These are phyloP conservation scores for Sarcodon aspratus DNA, from an alignment of 768 basidiomycete species.

Conservation along the genomic window DNA sequence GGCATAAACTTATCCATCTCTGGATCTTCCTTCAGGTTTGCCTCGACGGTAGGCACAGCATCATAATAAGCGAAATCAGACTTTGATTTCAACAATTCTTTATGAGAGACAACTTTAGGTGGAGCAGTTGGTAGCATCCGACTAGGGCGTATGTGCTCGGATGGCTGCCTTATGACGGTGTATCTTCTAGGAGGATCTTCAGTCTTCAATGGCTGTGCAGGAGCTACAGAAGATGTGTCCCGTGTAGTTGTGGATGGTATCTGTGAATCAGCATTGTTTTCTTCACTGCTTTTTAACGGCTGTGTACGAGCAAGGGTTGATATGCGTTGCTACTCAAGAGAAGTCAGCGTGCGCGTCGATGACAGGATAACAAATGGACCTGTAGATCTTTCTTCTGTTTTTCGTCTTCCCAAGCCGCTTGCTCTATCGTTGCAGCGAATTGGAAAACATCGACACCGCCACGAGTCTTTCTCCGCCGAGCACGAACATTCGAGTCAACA, in stretches of 20 bases:
- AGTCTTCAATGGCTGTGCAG: too few species aligned
- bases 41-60: slow-evolving; percentile 32
- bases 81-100: slow-evolving; percentile 24
- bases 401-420: slow-evolving; percentile 55
- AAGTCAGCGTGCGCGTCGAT: too few species aligned
- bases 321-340: slow-evolving; percentile 12
- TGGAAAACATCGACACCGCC: slow-evolving; percentile 54
- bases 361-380: slow-evolving; percentile 24
- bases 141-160: too few species aligned
- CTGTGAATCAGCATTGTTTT: background rate
- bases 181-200: too few species aligned
- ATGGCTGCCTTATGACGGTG: too few species aligned
- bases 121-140: background rate
- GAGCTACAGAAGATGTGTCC: too few species aligned
- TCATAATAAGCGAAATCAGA: slow-evolving; percentile 51
- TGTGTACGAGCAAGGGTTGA: slow-evolving; percentile 10
- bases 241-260: too few species aligned
- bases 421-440: slow-evolving; percentile 72
- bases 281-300: background rate
- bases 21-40: slow-evolving; percentile 3
- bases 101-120: slow-evolving; percentile 30
- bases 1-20: slow-evolving; percentile 56
- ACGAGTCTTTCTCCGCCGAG: slow-evolving; percentile 49
- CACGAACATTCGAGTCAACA: slow-evolving; percentile 40
- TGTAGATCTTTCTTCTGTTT: slow-evolving; percentile 46